phyloP scores from a whole-genome alignment of 2,329 filamentous ascomycete genomes.

The Neofusicoccum cordaticola region DNA sequence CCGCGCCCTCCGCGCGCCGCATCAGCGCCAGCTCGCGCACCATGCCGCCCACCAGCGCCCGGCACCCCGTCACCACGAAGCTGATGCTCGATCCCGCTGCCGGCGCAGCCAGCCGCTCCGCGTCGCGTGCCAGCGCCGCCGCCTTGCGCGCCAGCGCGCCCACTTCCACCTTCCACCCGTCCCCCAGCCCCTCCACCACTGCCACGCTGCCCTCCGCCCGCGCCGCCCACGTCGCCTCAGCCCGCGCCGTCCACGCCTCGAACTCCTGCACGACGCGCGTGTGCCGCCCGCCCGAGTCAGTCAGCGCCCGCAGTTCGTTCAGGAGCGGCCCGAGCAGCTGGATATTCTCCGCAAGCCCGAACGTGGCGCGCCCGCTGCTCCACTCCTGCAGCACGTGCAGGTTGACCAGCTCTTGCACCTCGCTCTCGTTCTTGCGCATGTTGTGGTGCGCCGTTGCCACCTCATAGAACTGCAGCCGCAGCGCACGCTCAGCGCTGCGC shows the following conservation, averaged over 20 bases:
- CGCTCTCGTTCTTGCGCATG: conserved; percentile 36
- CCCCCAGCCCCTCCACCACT: conserved; percentile 29
- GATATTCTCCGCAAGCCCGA: conserved; percentile 33
- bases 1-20: conserved; percentile 30
- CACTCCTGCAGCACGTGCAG: conserved; percentile 35
- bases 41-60: conserved; percentile 29
- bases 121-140: conserved; percentile 29
- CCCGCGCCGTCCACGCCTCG: conserved; percentile 30
- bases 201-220: conserved; percentile 19
- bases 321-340: conserved; percentile 35
- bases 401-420: conserved; percentile 36
- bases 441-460: conserved; percentile 34
- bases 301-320: conserved; percentile 34
- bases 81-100: conserved; percentile 33
- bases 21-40: conserved; percentile 34
- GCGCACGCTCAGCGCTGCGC: conserved; percentile 28
- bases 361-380: conserved; percentile 27
- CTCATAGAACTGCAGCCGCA: conserved; percentile 35
- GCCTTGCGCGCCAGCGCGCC: conserved; percentile 34
- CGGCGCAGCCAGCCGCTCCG: conserved; percentile 31
- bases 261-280: conserved; percentile 30
- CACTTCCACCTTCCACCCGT: conserved; percentile 34
- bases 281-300: conserved; percentile 33
- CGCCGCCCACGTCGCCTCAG: conserved; percentile 28
- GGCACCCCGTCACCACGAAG: conserved; percentile 29